Evolutionary conservation across 257 asterid species (phyloP).

Genomic region (Lycium ferocissimum): DNA sequence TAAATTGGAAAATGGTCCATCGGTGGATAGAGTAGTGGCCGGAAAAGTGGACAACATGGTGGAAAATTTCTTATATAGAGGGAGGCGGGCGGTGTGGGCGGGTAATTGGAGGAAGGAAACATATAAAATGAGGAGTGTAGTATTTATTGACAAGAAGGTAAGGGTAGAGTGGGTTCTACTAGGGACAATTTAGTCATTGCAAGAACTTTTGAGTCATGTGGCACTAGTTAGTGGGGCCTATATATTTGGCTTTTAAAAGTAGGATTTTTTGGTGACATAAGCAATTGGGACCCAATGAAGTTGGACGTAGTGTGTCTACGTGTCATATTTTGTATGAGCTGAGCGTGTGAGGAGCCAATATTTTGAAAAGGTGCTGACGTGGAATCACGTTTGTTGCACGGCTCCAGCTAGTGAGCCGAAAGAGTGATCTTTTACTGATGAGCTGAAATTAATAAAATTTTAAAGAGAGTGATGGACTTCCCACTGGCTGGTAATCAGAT

Average conservation of each 20-base stretch:
- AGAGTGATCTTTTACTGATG: not conserved
- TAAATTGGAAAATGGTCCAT: slow-evolving; percentile 42
- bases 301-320: slow-evolving; percentile 38
- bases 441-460: not conserved
- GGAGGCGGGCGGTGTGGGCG: too few relatives aligned
- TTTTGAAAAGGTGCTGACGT: slow-evolving; percentile 30
- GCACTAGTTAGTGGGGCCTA: slow-evolving; percentile 57
- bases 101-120: slow-evolving; percentile 69
- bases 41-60: slow-evolving; percentile 69
- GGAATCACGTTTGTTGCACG: not conserved
- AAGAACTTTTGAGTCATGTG: slow-evolving; percentile 76
- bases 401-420: slow-evolving; percentile 32
- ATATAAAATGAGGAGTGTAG: slow-evolving; percentile 49
- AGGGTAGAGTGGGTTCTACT: slow-evolving; percentile 39
- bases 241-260: slow-evolving; percentile 40
- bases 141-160: slow-evolving; percentile 52
- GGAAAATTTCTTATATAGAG: slow-evolving; percentile 40
- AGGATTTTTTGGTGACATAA: slow-evolving; percentile 41
- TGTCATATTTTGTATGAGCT: slow-evolving; percentile 25
- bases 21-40: slow-evolving; percentile 42
- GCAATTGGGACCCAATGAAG: slow-evolving; percentile 40
- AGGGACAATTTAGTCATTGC: slow-evolving; percentile 60
- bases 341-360: slow-evolving; percentile 35
- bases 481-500: not conserved
- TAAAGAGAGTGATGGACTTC: too few relatives aligned